These are phyloP conservation scores for Triticum dicoccoides DNA, from an alignment of 176 grass and related monocot species.

Conservation along the genomic window DNA sequence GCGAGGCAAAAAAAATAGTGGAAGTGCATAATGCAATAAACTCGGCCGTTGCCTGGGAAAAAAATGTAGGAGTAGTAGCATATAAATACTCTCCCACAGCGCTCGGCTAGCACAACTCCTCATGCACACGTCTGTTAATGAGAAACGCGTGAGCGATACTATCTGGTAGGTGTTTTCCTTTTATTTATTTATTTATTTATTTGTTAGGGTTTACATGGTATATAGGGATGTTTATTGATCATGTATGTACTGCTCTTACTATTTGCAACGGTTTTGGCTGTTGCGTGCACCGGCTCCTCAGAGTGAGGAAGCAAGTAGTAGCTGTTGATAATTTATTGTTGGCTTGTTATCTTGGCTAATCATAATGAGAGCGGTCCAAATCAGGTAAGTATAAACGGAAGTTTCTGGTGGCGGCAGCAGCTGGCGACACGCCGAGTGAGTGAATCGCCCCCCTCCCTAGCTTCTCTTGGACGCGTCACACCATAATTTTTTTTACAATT, in stretches of 20 bases:
- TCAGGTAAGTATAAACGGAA: not conserved
- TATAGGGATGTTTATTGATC: not conserved
- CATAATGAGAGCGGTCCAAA: not conserved
- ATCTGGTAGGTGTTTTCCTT: not conserved
- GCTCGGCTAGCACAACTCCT: too few relatives aligned
- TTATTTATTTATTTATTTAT: not conserved
- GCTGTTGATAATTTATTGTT: not conserved
- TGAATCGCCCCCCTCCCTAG: too few relatives aligned
- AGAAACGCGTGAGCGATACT: too few relatives aligned
- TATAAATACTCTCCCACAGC: too few relatives aligned
- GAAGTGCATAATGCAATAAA: too few relatives aligned
- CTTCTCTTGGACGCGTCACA: too few relatives aligned
- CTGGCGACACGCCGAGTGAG: not conserved
- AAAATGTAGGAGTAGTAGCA: too few relatives aligned
- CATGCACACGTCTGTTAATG: too few relatives aligned
- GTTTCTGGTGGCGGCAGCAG: not conserved
- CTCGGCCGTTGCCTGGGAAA: too few relatives aligned
- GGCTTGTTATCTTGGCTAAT: not conserved
- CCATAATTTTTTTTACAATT: too few relatives aligned
- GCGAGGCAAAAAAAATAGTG: too few relatives aligned
- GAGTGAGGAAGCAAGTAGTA: not conserved
- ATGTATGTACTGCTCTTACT: not conserved
- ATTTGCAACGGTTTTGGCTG: not conserved
- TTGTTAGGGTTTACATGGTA: too few relatives aligned
- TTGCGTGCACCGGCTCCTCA: not conserved